These are phyloP conservation scores for Rhizoclosmatium globosum DNA, from an alignment of 192 early-diverging fungal species.

Conservation along the genomic window DNA sequence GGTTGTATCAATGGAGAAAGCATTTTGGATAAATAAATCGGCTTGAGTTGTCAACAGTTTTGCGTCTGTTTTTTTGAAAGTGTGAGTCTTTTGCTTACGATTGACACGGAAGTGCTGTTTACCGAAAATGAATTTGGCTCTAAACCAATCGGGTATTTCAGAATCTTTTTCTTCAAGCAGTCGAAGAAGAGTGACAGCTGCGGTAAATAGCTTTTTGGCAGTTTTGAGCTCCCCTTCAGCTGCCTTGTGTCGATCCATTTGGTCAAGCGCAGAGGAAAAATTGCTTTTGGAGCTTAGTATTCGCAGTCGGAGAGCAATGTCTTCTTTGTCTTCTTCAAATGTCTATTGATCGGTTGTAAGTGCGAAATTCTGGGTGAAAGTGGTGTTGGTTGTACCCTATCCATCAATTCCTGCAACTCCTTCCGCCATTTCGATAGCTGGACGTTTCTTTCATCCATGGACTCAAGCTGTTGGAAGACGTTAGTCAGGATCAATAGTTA, in stretches of 20 bases:
- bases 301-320: slow-evolving; percentile 32
- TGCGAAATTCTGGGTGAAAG: not conserved
- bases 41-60: slow-evolving; percentile 38
- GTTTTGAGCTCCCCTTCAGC: slow-evolving; percentile 39
- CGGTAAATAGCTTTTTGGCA: slow-evolving; percentile 36
- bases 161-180: slow-evolving; percentile 34
- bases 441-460: slow-evolving; percentile 39
- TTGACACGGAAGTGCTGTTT: not conserved
- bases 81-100: no score
- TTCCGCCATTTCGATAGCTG: slow-evolving; percentile 24
- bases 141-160: slow-evolving; percentile 36
- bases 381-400: slow-evolving; percentile 8
- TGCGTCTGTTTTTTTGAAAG: slow-evolving; percentile 7
- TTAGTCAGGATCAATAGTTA: not conserved
- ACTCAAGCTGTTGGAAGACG: slow-evolving; percentile 21
- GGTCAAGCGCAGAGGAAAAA: slow-evolving; percentile 30
- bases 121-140: slow-evolving; percentile 36
- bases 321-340: slow-evolving; percentile 43
- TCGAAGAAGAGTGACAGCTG: slow-evolving; percentile 27
- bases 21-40: slow-evolving; percentile 37
- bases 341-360: slow-evolving; percentile 6
- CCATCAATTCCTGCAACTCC: slow-evolving; percentile 35
- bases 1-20: slow-evolving; percentile 35
- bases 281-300: slow-evolving; percentile 38
- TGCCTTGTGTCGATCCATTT: slow-evolving; percentile 40